Conservation (phyloP, 768 basidiomycete species). For the Kwoniella sp. region DNA sequence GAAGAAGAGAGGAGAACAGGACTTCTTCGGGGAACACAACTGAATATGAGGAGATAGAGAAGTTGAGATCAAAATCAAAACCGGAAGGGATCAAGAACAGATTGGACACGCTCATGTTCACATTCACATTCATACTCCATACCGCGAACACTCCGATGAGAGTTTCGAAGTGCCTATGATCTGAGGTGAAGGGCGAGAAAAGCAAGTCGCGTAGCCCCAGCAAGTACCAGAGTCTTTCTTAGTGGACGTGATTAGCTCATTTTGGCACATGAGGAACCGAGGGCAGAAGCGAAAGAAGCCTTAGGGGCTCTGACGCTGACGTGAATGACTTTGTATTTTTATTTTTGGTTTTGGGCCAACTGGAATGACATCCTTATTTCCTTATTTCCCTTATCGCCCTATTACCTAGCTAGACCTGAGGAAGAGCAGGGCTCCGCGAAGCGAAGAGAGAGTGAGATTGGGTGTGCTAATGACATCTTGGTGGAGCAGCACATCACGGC, state of each 20-base stretch:
- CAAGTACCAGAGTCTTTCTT: no score
- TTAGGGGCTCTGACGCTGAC: not conserved
- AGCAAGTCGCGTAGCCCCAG: not conserved
- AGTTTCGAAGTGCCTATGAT: not conserved
- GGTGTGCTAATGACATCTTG: no score
- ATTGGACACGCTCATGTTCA: not conserved
- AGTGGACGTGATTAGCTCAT: no score
- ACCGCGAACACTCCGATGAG: not conserved
- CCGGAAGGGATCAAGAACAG: no score
- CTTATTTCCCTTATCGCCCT: no score
- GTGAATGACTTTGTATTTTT: not conserved
- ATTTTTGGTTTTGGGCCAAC: no score
- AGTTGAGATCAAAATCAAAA: constrained; percentile 1
- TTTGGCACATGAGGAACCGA: constrained; percentile 1
- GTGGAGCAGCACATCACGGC: no score
- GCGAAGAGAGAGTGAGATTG: no score
- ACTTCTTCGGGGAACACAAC: not conserved
- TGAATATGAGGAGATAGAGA: not conserved
- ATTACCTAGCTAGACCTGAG: no score
- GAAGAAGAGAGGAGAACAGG: not conserved
- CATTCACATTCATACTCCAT: not conserved
- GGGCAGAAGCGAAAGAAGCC: not conserved
- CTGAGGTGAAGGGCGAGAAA: not conserved
- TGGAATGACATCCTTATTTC: no score
- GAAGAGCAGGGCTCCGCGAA: no score